Conservation (phyloP, 2,329 filamentous ascomycete species). For the Colletotrichum destructivum region DNA sequence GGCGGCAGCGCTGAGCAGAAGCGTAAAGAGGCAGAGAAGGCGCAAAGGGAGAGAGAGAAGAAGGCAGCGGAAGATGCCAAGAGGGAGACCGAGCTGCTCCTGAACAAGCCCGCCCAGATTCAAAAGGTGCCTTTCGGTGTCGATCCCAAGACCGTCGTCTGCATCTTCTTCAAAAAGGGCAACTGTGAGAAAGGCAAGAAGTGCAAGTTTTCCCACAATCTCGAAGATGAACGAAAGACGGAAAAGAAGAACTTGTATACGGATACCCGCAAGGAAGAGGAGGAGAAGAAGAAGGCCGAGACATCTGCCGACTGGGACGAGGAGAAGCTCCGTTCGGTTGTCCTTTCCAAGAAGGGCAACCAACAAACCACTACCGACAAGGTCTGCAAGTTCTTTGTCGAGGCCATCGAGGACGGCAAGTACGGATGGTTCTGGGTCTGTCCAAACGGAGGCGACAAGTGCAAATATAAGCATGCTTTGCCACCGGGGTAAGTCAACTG, state of each 20-base stretch:
- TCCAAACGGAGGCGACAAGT: slow-evolving; percentile 96
- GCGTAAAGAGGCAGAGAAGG: slow-evolving; percentile 79
- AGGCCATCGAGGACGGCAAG: slow-evolving; percentile 97
- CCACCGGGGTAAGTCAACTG: slow-evolving; percentile 84
- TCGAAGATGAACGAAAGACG: slow-evolving; percentile 89
- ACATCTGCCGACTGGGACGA: slow-evolving; percentile 98
- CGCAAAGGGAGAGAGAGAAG: slow-evolving; percentile 86
- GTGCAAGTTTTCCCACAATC: slow-evolving; percentile 98
- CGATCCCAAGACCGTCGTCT: slow-evolving; percentile 97
- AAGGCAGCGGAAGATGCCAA: slow-evolving; percentile 88
- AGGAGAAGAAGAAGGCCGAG: slow-evolving; percentile 87
- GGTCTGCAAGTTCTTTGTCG: slow-evolving; percentile 98
- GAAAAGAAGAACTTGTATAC: slow-evolving; percentile 94
- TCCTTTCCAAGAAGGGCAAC: slow-evolving; percentile 97
- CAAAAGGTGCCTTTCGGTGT: slow-evolving; percentile 99
- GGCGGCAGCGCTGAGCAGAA: slow-evolving; percentile 91
- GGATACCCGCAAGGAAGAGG: slow-evolving; percentile 82
- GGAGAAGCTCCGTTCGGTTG: slow-evolving; percentile 91
- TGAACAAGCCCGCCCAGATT: slow-evolving; percentile 93
- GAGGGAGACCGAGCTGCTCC: slow-evolving; percentile 83
- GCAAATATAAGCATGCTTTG: slow-evolving; percentile 98
- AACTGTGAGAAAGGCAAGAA: slow-evolving; percentile 97
- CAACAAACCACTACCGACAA: slow-evolving; percentile 96
- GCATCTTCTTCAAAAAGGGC: slow-evolving; percentile 97
- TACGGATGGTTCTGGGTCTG: slow-evolving; percentile 99